Conservation (phyloP, 768 basidiomycete genomes). For the Cytidiella melzeri region DNA sequence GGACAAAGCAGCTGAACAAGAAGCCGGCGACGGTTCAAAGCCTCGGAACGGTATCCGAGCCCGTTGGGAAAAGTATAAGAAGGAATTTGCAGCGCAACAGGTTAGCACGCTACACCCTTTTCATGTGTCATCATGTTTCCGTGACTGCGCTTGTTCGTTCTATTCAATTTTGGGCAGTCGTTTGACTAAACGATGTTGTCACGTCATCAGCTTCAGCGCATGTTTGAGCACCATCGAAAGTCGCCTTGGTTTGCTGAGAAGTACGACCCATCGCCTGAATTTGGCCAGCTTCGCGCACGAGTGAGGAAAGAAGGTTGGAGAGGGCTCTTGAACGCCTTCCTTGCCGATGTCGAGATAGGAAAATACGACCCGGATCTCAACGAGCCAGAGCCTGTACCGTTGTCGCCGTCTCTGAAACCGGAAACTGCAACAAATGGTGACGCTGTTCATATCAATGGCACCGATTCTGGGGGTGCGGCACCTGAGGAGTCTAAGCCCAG, state of each 20-base stretch:
- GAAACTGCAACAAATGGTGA: conserved; percentile 41
- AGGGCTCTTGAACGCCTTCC: conserved; percentile 62
- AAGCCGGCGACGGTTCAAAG: conserved; percentile 76
- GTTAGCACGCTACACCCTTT: conserved; percentile 41
- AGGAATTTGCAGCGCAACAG: conserved; percentile 82
- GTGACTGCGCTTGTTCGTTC: conserved; percentile 1
- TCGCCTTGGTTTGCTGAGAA: conserved; percentile 98
- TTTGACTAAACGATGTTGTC: conserved; percentile 8
- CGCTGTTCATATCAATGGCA: conserved; percentile 11
- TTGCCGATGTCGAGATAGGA: conserved; percentile 77
- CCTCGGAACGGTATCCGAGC: conserved; percentile 79
- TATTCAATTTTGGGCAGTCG: neutral
- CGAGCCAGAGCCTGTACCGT: conserved; percentile 44
- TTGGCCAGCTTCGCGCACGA: conserved; percentile 63
- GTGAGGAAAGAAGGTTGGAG: conserved; percentile 84
- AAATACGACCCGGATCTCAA: conserved; percentile 76
- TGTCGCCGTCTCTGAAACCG: conserved; percentile 40
- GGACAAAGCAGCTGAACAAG: conserved; percentile 79
- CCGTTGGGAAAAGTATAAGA: conserved; percentile 92
- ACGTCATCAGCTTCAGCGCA: conserved; percentile 72
- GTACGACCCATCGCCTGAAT: conserved; percentile 77
- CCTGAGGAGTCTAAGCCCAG: conserved; percentile 49
- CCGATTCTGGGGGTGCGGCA: conserved; percentile 30
- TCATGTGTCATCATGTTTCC: conserved; percentile 3
- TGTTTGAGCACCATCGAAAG: conserved; percentile 92